Conservation (phyloP, 2,329 filamentous ascomycete genomes). For the Nemania sp. region DNA sequence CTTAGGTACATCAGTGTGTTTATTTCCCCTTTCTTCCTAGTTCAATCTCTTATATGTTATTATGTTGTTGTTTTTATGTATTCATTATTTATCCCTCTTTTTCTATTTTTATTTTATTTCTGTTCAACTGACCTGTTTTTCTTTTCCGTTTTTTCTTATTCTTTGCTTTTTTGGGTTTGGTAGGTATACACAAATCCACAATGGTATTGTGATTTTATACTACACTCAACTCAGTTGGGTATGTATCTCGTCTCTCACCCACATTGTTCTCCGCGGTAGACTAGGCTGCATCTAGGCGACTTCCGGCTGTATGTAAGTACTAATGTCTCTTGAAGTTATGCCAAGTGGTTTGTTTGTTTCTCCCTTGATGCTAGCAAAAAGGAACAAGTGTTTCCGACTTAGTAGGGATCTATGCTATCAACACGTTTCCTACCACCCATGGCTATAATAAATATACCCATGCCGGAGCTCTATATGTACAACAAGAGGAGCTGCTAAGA, state of each 20-base stretch:
- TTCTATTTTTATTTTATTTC: neutral
- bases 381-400: slow-evolving; percentile 1
- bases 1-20: slow-evolving; percentile 2
- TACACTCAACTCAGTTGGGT: no score
- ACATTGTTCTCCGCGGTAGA: neutral
- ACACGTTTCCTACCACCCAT: neutral
- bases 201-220: no score
- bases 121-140: no score
- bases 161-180: no score
- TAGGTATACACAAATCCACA: no score
- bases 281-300: neutral
- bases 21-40: neutral
- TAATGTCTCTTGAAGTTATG: slow-evolving; percentile 18
- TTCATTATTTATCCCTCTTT: neutral
- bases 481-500: neutral
- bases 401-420: neutral
- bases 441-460: neutral
- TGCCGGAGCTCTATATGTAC: neutral
- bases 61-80: neutral
- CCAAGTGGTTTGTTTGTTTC: slow-evolving; percentile 22
- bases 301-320: slow-evolving; percentile 10
- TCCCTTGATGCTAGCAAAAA: neutral
- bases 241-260: neutral
- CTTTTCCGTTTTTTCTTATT: no score
- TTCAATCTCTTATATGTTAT: neutral